Evolutionary conservation across 2,329 filamentous ascomycete genomes (phyloP).

Genomic region (Botrytis cinerea): DNA sequence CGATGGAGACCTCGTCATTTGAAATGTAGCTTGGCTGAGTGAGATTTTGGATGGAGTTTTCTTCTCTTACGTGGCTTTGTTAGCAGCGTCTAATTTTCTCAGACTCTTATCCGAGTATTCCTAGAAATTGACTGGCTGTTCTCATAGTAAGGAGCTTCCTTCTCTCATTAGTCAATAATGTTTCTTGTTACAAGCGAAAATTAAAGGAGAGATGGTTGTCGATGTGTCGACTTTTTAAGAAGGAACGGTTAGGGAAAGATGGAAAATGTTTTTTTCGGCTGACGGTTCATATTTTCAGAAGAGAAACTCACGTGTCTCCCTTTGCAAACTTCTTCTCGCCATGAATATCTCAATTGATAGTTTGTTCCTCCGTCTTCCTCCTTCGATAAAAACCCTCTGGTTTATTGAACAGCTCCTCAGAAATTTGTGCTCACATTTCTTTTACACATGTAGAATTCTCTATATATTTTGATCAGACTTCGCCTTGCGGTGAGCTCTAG

Average conservation of each 20-base stretch:
- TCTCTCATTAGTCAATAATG: not conserved
- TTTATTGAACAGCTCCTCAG: not conserved
- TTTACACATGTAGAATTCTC: no score
- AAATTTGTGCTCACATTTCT: no score
- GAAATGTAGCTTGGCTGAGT: not conserved
- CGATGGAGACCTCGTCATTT: not conserved
- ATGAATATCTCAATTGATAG: not conserved
- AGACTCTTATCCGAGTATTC: not conserved
- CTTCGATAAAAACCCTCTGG: not conserved
- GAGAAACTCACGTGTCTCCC: not conserved
- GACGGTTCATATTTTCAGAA: not conserved
- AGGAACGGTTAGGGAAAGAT: not conserved
- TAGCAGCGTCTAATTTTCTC: not conserved
- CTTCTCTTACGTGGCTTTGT: not conserved
- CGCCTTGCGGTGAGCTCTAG: not conserved
- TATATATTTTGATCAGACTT: not conserved
- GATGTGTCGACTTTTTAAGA: not conserved
- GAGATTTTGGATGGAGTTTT: not conserved
- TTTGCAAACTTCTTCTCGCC: not conserved
- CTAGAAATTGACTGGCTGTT: not conserved
- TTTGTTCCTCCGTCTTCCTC: no score
- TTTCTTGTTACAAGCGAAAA: fast-evolving
- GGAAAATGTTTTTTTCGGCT: not conserved
- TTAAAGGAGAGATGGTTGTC: no score
- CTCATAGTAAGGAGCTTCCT: not conserved